Evolutionary conservation across 2,329 filamentous ascomycete species (phyloP).

Genomic region (Chaetothyriales sp.): DNA sequence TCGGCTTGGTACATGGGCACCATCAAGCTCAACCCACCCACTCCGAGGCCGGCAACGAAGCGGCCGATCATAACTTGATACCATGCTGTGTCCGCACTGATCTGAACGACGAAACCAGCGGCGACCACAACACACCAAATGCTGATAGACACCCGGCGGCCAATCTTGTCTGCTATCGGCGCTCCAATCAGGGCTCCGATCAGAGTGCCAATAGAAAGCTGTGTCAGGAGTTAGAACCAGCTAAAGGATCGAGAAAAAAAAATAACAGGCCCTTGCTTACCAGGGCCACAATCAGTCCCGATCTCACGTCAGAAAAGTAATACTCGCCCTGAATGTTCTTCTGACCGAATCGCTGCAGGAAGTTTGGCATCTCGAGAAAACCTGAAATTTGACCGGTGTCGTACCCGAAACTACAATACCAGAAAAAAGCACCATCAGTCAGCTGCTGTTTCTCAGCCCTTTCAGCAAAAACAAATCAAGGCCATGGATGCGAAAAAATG

Average conservation of each 20-base stretch:
- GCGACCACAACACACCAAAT: constrained; percentile 26
- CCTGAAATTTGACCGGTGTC: constrained; percentile 32
- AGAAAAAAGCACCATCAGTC: not conserved
- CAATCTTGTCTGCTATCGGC: constrained; percentile 30
- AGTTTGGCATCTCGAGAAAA: constrained; percentile 29
- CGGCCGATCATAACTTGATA: constrained; percentile 30
- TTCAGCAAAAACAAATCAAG: not conserved
- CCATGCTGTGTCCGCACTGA: constrained; percentile 25
- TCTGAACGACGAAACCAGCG: constrained; percentile 29
- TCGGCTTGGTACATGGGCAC: constrained; percentile 34
- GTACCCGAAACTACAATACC: constrained; percentile 21
- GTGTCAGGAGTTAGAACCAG: not conserved
- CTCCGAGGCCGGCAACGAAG: constrained; percentile 28
- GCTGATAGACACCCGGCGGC: constrained; percentile 28
- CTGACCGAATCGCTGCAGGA: constrained; percentile 25
- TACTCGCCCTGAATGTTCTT: constrained; percentile 13
- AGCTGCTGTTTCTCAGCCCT: not conserved
- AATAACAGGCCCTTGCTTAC: constrained; percentile 15
- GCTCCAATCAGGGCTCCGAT: constrained; percentile 30
- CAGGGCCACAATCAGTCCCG: constrained; percentile 29
- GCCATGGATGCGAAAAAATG: not conserved
- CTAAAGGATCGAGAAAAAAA: not conserved
- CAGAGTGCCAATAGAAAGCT: constrained; percentile 31
- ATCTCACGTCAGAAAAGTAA: constrained; percentile 27
- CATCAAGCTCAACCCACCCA: constrained; percentile 27